These are phyloP conservation scores for Wickerhamiella bombiphila DNA, from an alignment of 805 yeast genomes.

Conservation along the genomic window DNA sequence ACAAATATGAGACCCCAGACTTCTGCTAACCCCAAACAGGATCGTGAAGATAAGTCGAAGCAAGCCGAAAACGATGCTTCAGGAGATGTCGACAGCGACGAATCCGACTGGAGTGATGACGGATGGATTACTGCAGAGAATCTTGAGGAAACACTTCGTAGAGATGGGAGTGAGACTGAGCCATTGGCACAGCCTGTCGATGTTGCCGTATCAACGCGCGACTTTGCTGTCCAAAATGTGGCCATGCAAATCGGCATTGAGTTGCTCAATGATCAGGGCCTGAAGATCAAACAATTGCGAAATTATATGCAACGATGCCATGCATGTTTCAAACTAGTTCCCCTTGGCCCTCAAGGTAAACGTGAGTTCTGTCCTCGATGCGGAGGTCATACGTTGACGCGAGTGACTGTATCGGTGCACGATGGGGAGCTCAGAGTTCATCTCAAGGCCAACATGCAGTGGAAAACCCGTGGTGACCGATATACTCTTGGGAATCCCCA, in stretches of 20 bases:
- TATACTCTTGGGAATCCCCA: slow-evolving; percentile 79
- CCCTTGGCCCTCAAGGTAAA: slow-evolving; percentile 55
- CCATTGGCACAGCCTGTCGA: slow-evolving; percentile 31
- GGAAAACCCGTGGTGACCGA: slow-evolving; percentile 79
- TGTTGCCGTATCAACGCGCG: slow-evolving; percentile 86
- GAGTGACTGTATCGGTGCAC: slow-evolving; percentile 77
- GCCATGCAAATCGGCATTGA: slow-evolving; percentile 81
- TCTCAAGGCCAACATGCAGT: slow-evolving; percentile 78
- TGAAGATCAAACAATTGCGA: slow-evolving; percentile 69
- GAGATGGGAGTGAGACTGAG: slow-evolving; percentile 52
- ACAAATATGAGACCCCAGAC: not conserved
- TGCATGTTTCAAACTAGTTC: slow-evolving; percentile 79
- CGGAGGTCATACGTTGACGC: slow-evolving; percentile 80
- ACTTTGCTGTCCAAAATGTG: slow-evolving; percentile 95
- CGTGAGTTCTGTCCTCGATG: slow-evolving; percentile 88
- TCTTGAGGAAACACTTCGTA: slow-evolving; percentile 49
- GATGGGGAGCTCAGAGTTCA: slow-evolving; percentile 81
- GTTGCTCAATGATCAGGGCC: slow-evolving; percentile 74
- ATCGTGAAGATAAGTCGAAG: slow-evolving; percentile 4
- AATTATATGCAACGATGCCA: slow-evolving; percentile 94
- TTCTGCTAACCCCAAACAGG: not conserved
- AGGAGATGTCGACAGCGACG: slow-evolving; percentile 30
- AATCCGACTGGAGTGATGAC: slow-evolving; percentile 66
- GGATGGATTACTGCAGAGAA: slow-evolving; percentile 93
- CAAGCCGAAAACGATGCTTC: not conserved